These are phyloP conservation scores for Blastobotrys ciferrii DNA, from an alignment of 1,139 yeast genomes.

Conservation along the genomic window DNA sequence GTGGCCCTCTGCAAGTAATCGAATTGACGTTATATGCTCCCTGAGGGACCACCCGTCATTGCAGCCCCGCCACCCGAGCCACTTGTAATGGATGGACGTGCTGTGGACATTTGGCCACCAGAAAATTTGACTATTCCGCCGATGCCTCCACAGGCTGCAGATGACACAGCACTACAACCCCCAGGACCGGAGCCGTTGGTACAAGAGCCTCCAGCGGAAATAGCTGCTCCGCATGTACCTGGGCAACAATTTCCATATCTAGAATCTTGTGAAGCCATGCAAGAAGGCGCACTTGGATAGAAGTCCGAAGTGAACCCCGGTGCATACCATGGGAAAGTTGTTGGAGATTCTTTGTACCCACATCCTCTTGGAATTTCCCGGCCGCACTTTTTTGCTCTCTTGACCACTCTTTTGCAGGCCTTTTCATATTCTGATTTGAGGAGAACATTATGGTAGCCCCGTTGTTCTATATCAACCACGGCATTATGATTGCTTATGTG, in stretches of 20 bases:
- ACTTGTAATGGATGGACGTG: too few relatives aligned
- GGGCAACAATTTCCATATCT: slow-evolving; percentile 1
- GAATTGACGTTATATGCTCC: too few relatives aligned
- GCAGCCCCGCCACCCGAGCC: too few relatives aligned
- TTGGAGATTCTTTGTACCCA: not conserved
- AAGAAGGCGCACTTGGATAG: not conserved
- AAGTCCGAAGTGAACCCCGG: not conserved
- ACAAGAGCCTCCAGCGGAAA: not conserved
- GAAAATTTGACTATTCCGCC: not conserved
- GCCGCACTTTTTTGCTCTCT: not conserved
- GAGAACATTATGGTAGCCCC: not conserved
- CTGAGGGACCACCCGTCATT: too few relatives aligned
- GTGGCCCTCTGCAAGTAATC: too few relatives aligned
- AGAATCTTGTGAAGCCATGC: not conserved
- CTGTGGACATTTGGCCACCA: not conserved
- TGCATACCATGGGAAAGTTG: not conserved
- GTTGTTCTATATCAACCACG: not conserved
- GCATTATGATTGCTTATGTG: not conserved
- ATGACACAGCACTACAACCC: not conserved
- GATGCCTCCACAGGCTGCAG: not conserved
- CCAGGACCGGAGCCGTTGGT: slow-evolving; percentile 1
- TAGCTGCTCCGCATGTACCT: not conserved
- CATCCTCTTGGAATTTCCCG: not conserved
- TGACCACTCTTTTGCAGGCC: not conserved
- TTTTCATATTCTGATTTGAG: not conserved